These are phyloP conservation scores for Cryphonectria parasitica DNA, from an alignment of 2,329 filamentous ascomycete species.

Conservation along the genomic window DNA sequence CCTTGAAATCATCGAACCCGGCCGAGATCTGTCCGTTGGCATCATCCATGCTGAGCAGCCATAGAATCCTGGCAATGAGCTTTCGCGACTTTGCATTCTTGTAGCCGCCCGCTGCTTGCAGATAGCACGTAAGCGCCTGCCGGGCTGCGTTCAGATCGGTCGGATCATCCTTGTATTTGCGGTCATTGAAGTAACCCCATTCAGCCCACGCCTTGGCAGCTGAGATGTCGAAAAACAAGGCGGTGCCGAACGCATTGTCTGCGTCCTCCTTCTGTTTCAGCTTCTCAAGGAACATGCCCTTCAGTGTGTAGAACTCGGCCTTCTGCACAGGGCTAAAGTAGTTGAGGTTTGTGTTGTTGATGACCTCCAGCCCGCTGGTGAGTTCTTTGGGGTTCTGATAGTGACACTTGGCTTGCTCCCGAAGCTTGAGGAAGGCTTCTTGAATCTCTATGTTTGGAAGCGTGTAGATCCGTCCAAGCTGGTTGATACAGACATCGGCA, in stretches of 20 bases:
- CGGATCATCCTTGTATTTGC: slow-evolving; percentile 91
- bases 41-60: slow-evolving; percentile 93
- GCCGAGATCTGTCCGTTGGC: slow-evolving; percentile 79
- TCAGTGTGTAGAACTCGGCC: slow-evolving; percentile 97
- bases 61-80: slow-evolving; percentile 88
- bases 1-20: slow-evolving; percentile 95
- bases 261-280: slow-evolving; percentile 88
- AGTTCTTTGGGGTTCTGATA: slow-evolving; percentile 95
- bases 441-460: slow-evolving; percentile 99
- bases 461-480: slow-evolving; percentile 97
- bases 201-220: slow-evolving; percentile 98
- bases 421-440: slow-evolving; percentile 94
- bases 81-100: slow-evolving; percentile 97
- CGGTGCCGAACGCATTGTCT: slow-evolving; percentile 91
- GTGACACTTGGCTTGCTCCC: slow-evolving; percentile 99
- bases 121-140: slow-evolving; percentile 92
- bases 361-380: slow-evolving; percentile 91
- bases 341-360: slow-evolving; percentile 99
- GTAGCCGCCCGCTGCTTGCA: slow-evolving; percentile 94
- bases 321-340: slow-evolving; percentile 97
- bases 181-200: slow-evolving; percentile 98
- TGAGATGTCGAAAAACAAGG: slow-evolving; percentile 92
- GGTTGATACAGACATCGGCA: slow-evolving; percentile 94
- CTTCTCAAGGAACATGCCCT: slow-evolving; percentile 99
- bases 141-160: slow-evolving; percentile 80